Evolutionary conservation across 2,329 filamentous ascomycete genomes (phyloP), one percentile per base, ranked within the genome.

Genomic region (Verticillium isaacii): DNA sequence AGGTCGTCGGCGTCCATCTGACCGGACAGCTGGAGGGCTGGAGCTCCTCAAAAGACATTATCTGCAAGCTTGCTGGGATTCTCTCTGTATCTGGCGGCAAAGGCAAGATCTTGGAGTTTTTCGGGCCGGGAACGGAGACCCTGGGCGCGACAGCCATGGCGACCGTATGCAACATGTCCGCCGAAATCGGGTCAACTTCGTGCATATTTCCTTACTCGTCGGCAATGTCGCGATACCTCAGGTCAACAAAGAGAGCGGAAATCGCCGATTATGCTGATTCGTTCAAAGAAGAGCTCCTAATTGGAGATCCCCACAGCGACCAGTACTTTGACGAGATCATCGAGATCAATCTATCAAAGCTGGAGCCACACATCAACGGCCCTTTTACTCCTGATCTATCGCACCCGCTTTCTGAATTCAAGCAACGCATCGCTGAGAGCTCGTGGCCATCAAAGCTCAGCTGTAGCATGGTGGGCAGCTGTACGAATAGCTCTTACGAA

Each of bases 121-220:
- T 74, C 36, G 73, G 74, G 0, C 72, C 73, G 0, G 74, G 73
- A 2, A 68, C 68, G 1, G 62, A 70, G 15, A 71, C 67, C 0
- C 62, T 76, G 0, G 68, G 72, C 0, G 72, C 72, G 0, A 77
- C 74, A 7, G 74, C 70, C 1, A 75, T 74, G 73, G 73, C 72
- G 0, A 76, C 74, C 2, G 68, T 75, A 7, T 73, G 71, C 61
- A 76, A 77, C 61, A 76, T 76, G 74, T 70, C 67, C 1, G 73
- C 74, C 2, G 73, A 77, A 57, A 70, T 74, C 41, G 74, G 74
- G 0, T 73, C 73, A 34, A 75, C 74, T 0, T 72, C 73, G 1
- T 76, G 71, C 58, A 67, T 75, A 17, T 77, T 76, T 56, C 74
- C 74, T 0, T 76, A 74, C 37, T 71, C 73, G 0, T 63, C 69